Conservation (phyloP, 2,329 filamentous ascomycete genomes). For the Aureobasidium sp. region DNA sequence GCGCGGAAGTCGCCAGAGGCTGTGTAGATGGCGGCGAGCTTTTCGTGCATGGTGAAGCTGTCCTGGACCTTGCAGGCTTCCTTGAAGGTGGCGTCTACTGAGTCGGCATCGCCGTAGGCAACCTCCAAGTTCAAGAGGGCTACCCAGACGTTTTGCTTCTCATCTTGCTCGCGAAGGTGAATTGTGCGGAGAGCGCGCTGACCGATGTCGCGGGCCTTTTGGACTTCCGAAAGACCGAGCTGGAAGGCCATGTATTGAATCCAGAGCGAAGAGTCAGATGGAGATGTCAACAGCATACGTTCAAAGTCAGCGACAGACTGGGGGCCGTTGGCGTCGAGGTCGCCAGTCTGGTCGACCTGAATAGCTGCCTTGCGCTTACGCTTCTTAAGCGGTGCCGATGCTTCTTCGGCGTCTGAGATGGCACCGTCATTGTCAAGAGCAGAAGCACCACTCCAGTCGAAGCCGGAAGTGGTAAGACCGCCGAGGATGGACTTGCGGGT, state of each 20-base stretch:
- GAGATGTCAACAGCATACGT: conserved; percentile 80
- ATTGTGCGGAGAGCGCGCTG: conserved; percentile 88
- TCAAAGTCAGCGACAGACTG: conserved; percentile 90
- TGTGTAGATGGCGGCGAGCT: conserved; percentile 89
- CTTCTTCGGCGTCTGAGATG: conserved; percentile 46
- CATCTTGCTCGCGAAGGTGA: conserved; percentile 79
- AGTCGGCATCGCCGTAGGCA: conserved; percentile 68
- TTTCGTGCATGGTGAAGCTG: conserved; percentile 78
- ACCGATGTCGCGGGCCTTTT: conserved; percentile 79
- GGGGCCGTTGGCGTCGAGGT: conserved; percentile 79
- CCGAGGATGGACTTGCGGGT: conserved; percentile 18
- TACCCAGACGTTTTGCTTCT: conserved; percentile 94
- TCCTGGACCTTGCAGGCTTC: conserved; percentile 92
- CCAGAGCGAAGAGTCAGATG: conserved; percentile 90
- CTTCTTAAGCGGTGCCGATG: conserved; percentile 41
- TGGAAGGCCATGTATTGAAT: conserved; percentile 99
- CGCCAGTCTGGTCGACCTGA: conserved; percentile 82
- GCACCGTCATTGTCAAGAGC: conserved; percentile 45
- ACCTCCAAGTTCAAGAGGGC: conserved; percentile 92
- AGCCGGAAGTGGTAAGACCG: conserved; percentile 61
- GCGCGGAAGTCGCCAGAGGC: conserved; percentile 78
- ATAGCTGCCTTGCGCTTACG: conserved; percentile 74
- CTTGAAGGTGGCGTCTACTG: conserved; percentile 78
- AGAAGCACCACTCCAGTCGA: conserved; percentile 74
- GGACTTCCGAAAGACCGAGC: conserved; percentile 80